Conservation (phyloP, 192 early-diverging fungal genomes). For the Dispira simplex region DNA sequence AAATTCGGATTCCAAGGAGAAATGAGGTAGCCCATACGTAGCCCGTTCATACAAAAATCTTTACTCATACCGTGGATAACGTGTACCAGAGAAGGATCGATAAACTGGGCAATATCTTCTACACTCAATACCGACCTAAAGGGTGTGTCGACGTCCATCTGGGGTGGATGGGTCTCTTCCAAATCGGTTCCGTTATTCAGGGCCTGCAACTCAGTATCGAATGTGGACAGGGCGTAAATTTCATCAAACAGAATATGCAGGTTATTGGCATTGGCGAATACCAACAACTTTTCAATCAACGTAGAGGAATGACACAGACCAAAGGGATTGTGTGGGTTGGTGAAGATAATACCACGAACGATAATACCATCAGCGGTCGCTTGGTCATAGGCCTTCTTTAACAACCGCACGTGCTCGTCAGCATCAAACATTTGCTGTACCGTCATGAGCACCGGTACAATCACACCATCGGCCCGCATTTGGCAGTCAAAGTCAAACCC, state of each 20-base stretch:
- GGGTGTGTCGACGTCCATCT: conserved; percentile 14
- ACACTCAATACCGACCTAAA: conserved; percentile 51
- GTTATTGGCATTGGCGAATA: conserved; percentile 42
- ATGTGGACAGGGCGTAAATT: conserved; percentile 59
- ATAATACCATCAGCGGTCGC: conserved; percentile 24
- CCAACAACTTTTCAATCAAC: conserved; percentile 33
- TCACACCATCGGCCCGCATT: conserved; percentile 28
- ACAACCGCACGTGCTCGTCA: conserved; percentile 21
- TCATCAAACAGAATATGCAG: conserved; percentile 65
- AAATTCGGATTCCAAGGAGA: conserved; percentile 43
- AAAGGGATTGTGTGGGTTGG: conserved; percentile 60
- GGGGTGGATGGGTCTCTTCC: neutral
- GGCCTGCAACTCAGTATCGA: conserved; percentile 20
- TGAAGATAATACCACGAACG: conserved; percentile 43
- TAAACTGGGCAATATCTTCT: conserved; percentile 33
- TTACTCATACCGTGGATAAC: conserved; percentile 71
- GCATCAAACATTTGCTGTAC: conserved; percentile 10
- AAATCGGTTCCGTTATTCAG: neutral
- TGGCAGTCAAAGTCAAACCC: conserved; percentile 49
- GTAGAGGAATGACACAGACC: conserved; percentile 34
- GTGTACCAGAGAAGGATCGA: conserved; percentile 44
- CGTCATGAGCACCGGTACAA: conserved; percentile 31
- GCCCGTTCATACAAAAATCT: conserved; percentile 67
- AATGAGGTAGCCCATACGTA: conserved; percentile 46
- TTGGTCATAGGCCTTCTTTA: conserved; percentile 33